Conservation (phyloP, 306 rosid genomes). For the Quercus suber region DNA sequence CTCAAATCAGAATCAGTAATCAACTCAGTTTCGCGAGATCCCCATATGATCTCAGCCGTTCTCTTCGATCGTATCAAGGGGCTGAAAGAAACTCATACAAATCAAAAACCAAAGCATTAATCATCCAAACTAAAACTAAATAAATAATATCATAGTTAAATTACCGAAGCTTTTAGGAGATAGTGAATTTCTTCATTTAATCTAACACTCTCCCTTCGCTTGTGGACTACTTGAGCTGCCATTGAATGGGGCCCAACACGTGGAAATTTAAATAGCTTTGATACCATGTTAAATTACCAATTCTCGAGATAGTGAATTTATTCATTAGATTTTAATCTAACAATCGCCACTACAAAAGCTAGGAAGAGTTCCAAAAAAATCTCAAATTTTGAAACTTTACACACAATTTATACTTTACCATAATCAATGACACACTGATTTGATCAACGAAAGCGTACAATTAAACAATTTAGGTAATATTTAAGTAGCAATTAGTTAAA, state of each 20-base stretch:
- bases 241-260: too few species aligned
- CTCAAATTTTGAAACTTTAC: neutral
- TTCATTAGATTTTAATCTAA: too few species aligned
- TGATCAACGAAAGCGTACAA: neutral
- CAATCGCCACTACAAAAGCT: neutral
- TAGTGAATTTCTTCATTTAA: too few species aligned
- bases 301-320: too few species aligned
- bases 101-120: neutral
- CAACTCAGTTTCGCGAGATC: conserved; percentile 45
- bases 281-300: too few species aligned
- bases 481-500: neutral
- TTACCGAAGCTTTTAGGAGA: too few species aligned
- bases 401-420: neutral
- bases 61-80: conserved; percentile 76
- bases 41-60: conserved; percentile 95
- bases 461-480: neutral
- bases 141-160: too few species aligned
- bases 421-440: neutral
- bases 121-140: too few species aligned
- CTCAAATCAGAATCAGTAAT: conserved; percentile 61
- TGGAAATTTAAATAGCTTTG: too few species aligned
- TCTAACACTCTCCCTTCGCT: too few species aligned
- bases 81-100: conserved; percentile 29
- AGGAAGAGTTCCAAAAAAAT: neutral
- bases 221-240: too few species aligned